phyloP scores from a whole-genome alignment of 805 yeast species.

The Starmera amethionina region DNA sequence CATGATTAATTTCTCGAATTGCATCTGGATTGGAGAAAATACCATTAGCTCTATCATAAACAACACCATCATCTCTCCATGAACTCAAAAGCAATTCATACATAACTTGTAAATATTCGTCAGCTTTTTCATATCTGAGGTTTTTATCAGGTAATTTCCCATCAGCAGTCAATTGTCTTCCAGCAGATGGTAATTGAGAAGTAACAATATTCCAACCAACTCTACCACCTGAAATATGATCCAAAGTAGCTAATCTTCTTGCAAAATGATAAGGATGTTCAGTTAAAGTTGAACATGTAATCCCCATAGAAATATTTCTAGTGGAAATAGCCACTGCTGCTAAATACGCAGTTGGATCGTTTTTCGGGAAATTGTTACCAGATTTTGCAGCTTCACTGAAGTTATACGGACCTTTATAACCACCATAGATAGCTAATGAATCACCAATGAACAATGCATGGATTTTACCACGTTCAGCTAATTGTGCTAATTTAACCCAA shows the following conservation, averaged over 20 bases:
- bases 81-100: conserved; percentile 28
- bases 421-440: conserved; percentile 26
- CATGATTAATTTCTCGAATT: conserved; percentile 26
- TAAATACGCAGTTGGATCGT: conserved; percentile 23
- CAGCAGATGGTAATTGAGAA: conserved; percentile 30
- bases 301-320: conserved; percentile 25
- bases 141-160: conserved; percentile 26
- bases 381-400: conserved; percentile 20
- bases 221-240: conserved; percentile 31
- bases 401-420: conserved; percentile 25
- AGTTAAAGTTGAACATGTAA: conserved; percentile 30
- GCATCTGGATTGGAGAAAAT: conserved; percentile 25
- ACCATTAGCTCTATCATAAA: conserved; percentile 15
- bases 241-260: conserved; percentile 30
- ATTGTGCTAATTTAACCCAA: conserved; percentile 25
- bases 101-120: conserved; percentile 29
- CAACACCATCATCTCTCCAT: conserved; percentile 29
- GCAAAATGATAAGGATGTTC: conserved; percentile 31
- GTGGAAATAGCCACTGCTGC: conserved; percentile 29
- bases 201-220: conserved; percentile 35
- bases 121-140: conserved; percentile 28
- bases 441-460: conserved; percentile 26
- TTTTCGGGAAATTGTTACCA: conserved; percentile 18
- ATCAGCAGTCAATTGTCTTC: conserved; percentile 26
- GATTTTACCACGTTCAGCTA: conserved; percentile 25